phyloP scores from a whole-genome alignment of 495 filamentous ascomycete species.

The Schizothecium vesticola region DNA sequence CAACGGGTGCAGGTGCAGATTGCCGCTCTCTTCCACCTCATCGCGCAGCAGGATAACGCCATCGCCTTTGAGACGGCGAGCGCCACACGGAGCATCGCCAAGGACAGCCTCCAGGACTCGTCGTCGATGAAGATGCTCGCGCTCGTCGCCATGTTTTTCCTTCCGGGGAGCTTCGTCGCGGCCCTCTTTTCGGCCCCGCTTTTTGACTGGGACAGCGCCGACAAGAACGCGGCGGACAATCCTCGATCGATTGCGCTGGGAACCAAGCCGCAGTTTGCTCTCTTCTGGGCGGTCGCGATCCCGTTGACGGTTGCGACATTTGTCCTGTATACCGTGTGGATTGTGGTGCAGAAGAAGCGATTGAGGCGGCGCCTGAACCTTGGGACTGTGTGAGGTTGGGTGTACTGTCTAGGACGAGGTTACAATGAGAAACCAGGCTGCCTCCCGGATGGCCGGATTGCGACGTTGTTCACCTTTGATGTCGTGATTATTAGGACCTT shows the following conservation, averaged over 20 bases:
- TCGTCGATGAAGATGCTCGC: constrained; percentile 51
- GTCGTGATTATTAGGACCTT: neutral
- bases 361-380: constrained; percentile 6
- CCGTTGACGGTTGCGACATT: constrained; percentile 24
- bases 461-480: neutral
- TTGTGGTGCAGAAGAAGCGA: constrained; percentile 18
- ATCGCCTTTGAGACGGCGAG: constrained; percentile 26
- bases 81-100: constrained; percentile 33
- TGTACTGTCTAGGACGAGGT: neutral
- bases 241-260: constrained; percentile 9
- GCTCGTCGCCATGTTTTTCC: constrained; percentile 49
- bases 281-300: constrained; percentile 28
- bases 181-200: constrained; percentile 28
- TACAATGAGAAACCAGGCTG: neutral
- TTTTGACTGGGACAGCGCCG: constrained; percentile 22
- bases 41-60: constrained; percentile 30
- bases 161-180: constrained; percentile 47
- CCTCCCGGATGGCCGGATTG: neutral
- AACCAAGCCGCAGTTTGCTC: constrained; percentile 22
- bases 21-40: constrained; percentile 26
- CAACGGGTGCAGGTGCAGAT: constrained; percentile 32
- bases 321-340: constrained; percentile 24
- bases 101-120: constrained; percentile 39
- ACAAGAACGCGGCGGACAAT: neutral
- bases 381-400: neutral